Conservation (phyloP, 352 stramenopile genomes). For the Globisporangium canariense region DNA sequence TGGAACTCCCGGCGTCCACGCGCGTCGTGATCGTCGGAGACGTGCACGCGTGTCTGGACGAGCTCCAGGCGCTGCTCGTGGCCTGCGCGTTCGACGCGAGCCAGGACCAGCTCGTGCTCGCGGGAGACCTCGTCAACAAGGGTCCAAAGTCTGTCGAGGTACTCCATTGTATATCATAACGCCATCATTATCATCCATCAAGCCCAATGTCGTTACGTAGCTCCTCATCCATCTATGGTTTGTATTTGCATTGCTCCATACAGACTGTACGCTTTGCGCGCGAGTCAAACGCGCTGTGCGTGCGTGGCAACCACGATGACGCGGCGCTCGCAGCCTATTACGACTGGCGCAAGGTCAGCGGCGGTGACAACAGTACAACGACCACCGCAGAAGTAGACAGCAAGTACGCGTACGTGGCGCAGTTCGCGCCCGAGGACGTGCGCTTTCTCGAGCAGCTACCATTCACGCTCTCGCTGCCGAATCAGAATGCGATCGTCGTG, state of each 20-base stretch:
- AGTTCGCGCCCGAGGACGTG: slow-evolving; percentile 55
- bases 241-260: not conserved
- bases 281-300: slow-evolving; percentile 44
- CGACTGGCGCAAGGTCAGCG: slow-evolving; percentile 26
- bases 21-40: slow-evolving; percentile 88
- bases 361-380: slow-evolving; percentile 5
- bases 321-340: slow-evolving; percentile 62
- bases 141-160: slow-evolving; percentile 75
- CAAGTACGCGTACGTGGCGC: slow-evolving; percentile 72
- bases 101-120: slow-evolving; percentile 78
- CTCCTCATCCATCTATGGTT: not conserved
- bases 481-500: slow-evolving; percentile 58
- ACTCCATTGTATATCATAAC: not conserved
- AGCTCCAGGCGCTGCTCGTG: slow-evolving; percentile 66
- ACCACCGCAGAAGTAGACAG: not conserved
- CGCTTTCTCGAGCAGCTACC: slow-evolving; percentile 69
- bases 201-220: not conserved
- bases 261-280: slow-evolving; percentile 76
- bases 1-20: slow-evolving; percentile 23
- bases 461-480: slow-evolving; percentile 68
- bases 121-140: slow-evolving; percentile 93
- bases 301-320: slow-evolving; percentile 84
- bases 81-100: slow-evolving; percentile 42
- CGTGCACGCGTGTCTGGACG: slow-evolving; percentile 89
- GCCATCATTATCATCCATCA: not conserved